A percentile compares a stretch with the other conserved stretches of the same genome.
Evolutionary conservation across 352 stramenopile species (phyloP).

Genomic region (Hyaloperonospora arabidopsidis): DNA sequence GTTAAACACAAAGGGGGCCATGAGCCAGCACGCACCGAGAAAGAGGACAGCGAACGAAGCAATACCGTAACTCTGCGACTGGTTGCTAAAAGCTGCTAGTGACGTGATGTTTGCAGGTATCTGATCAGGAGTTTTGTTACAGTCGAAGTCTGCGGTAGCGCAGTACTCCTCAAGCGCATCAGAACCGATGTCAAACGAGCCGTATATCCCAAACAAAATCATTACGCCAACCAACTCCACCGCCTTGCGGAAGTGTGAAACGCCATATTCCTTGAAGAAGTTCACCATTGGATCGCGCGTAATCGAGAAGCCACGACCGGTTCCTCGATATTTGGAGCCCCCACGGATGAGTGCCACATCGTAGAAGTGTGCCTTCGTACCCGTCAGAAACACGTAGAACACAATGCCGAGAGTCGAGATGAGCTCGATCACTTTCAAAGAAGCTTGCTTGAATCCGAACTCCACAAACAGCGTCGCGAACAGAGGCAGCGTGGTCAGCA

Average conservation of each 20-base stretch:
- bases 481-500: slow-evolving; percentile 74
- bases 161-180: slow-evolving; percentile 43
- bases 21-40: slow-evolving; percentile 72
- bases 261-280: slow-evolving; percentile 84
- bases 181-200: slow-evolving; percentile 65
- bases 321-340: slow-evolving; percentile 81
- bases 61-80: slow-evolving; percentile 70
- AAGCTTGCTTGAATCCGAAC: slow-evolving; percentile 67
- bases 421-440: slow-evolving; percentile 69
- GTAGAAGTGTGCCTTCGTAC: slow-evolving; percentile 84
- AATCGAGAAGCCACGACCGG: slow-evolving; percentile 81
- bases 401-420: slow-evolving; percentile 73
- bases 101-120: slow-evolving; percentile 69
- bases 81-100: slow-evolving; percentile 42
- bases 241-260: slow-evolving; percentile 84
- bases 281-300: slow-evolving; percentile 81
- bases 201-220: slow-evolving; percentile 75
- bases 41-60: slow-evolving; percentile 79
- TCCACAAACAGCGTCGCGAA: slow-evolving; percentile 75
- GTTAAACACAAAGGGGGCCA: slow-evolving; percentile 84
- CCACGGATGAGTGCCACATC: slow-evolving; percentile 77
- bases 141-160: slow-evolving; percentile 38
- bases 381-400: slow-evolving; percentile 84
- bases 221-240: slow-evolving; percentile 81
- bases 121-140: slow-evolving; percentile 35